A percentile compares a stretch with the other conserved stretches of the same genome.
phyloP scores from a whole-genome alignment of 1,284 basidiomycete species.

The Puccinia brachypodii region DNA sequence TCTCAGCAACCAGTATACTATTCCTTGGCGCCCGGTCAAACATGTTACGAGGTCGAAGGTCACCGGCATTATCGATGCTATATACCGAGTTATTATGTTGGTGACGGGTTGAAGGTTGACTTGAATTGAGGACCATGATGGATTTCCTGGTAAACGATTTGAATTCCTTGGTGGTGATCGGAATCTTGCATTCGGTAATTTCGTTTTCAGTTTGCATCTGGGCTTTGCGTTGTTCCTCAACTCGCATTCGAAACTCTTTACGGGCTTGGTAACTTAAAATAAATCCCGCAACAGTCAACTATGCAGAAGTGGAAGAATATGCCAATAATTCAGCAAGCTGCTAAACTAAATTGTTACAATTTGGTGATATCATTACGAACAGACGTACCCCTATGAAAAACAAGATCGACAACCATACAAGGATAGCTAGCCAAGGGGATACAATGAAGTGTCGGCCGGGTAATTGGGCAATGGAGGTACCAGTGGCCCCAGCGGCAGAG shows the following conservation, averaged over 20 bases:
- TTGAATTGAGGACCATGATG: conserved; percentile 39
- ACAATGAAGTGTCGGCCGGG: conserved; percentile 38
- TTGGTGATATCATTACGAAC: neutral
- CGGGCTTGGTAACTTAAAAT: conserved; percentile 35
- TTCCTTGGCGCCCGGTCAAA: conserved; percentile 27
- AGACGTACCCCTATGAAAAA: conserved; percentile 20
- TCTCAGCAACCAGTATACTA: conserved; percentile 37
- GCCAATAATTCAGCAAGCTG: neutral
- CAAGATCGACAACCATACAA: neutral
- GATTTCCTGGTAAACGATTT: conserved; percentile 46
- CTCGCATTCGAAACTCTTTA: conserved; percentile 39
- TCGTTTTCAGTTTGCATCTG: neutral
- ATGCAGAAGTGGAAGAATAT: neutral
- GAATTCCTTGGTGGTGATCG: conserved; percentile 29
- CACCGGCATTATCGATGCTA: conserved; percentile 5
- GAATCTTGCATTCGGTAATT: neutral
- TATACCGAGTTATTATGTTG: neutral
- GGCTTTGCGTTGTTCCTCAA: conserved; percentile 26
- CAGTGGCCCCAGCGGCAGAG: conserved; percentile 8
- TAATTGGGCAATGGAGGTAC: conserved; percentile 9
- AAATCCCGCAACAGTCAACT: conserved; percentile 38
- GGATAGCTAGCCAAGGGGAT: conserved; percentile 20
- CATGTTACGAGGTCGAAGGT: conserved; percentile 28
- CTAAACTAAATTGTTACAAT: neutral
- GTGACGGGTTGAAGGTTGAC: neutral